Evolutionary conservation across 75 land plant genomes (phyloP), one percentile per base, ranked within the genome.

Genomic region (Chamaecyparis obtusa): DNA sequence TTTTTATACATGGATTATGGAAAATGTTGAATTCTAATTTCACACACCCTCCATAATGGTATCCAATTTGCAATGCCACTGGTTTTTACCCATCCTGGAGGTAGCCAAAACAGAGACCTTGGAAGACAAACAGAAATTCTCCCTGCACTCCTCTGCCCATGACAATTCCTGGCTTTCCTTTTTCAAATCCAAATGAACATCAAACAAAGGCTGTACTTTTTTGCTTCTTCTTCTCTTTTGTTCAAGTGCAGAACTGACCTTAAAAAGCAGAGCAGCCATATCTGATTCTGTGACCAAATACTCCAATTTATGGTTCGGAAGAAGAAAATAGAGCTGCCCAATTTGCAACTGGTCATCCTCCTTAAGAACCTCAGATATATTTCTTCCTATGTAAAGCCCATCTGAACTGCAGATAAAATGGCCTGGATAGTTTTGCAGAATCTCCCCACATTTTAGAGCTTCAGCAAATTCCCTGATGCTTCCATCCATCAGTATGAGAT

Each of bases 321-420:
- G 88, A 27, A 90, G 80, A 86, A 93, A 92, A 77, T 92, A 93
- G 30, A 93, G 77, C 88, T 92, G 90, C 41, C 88, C 85, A 3
- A 71, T 69, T 33, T 87, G 44, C 67, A 93, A 88, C 3, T n/a
- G 60, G 1, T 90, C 85, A 32, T 89, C 51, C 0, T 85, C 51
- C 4, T 41, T 43, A 87, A 93, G n/a, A 16, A 89, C 87, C 15
- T 90, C 90, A 10, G 17, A 33, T 2, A 92, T 90, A 75, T 55
- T 37, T 19, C 89, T 86, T 51, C 89, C 92, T 86, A 69, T 89
- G 75, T 37, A 85, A 16, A 93, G 79, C 3, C 30, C 8, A 78
- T 93, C 94, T 19, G 94, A 90, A 83, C 72, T 87, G 89, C 94
- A 93, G 24, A 93, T n/a, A 60, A 92, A 88, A 41, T 74, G 77